phyloP scores from a whole-genome alignment of 1,284 basidiomycete species.

The Schizopora paradoxa region DNA sequence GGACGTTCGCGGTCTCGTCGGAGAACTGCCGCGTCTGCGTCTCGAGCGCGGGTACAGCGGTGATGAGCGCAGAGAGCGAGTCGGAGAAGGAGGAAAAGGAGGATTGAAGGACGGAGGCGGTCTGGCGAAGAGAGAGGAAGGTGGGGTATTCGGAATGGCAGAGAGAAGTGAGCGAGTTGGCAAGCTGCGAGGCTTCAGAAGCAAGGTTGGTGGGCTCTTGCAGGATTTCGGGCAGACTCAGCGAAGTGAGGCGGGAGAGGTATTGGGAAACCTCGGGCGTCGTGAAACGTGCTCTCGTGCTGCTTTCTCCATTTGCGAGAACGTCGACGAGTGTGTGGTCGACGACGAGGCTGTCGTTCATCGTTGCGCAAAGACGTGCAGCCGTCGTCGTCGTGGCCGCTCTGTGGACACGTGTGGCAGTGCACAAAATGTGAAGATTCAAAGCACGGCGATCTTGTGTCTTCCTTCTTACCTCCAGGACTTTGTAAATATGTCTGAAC shows the following conservation, averaged over 20 bases:
- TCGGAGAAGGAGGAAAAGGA: slow-evolving; percentile 60
- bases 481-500: too few relatives aligned
- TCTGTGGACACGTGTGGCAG: too few relatives aligned
- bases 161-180: slow-evolving; percentile 80
- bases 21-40: slow-evolving; percentile 62
- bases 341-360: too few relatives aligned
- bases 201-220: slow-evolving; percentile 70
- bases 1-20: slow-evolving; percentile 48
- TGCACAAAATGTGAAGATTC: too few relatives aligned
- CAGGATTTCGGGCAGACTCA: slow-evolving; percentile 60
- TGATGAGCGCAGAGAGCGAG: slow-evolving; percentile 64
- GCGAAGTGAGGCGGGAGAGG: slow-evolving; percentile 57
- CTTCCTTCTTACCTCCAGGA: too few relatives aligned
- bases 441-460: too few relatives aligned
- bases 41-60: slow-evolving; percentile 69
- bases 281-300: slow-evolving; percentile 6
- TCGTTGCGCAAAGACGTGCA: too few relatives aligned
- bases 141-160: slow-evolving; percentile 87
- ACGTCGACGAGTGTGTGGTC: slow-evolving; percentile 10
- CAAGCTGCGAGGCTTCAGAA: slow-evolving; percentile 77
- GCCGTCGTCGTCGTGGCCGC: too few relatives aligned
- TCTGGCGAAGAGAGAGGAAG: slow-evolving; percentile 77
- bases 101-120: slow-evolving; percentile 60
- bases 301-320: slow-evolving; percentile 6
- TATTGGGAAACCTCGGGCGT: slow-evolving; percentile 36